Conservation (phyloP, 2,329 filamentous ascomycete species). For the Fusarium decemcellulare region DNA sequence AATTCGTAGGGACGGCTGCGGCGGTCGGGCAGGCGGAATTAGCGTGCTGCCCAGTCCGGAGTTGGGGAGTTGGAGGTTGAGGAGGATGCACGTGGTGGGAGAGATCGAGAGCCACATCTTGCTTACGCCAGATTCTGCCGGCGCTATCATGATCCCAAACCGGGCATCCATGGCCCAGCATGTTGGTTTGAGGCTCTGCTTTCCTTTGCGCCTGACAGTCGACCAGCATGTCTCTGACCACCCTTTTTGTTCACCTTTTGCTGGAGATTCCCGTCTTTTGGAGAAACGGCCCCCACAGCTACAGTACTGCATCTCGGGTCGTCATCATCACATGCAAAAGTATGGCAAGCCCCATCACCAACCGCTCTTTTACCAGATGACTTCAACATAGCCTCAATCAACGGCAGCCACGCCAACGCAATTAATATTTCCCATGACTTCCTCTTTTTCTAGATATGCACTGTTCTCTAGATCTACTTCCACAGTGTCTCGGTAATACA, state of each 20-base stretch:
- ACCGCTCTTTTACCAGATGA: not conserved
- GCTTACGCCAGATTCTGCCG: slow-evolving; percentile 12
- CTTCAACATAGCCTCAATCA: not conserved
- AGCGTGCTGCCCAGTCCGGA: not conserved
- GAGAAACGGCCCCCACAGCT: slow-evolving; percentile 37
- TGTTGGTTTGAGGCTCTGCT: slow-evolving; percentile 21
- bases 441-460: slow-evolving; percentile 35
- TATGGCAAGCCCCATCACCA: not conserved
- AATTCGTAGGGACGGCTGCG: not conserved
- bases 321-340: slow-evolving; percentile 44
- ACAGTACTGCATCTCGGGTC: not conserved
- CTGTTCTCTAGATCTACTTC: slow-evolving; percentile 30
- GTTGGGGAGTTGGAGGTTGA: not conserved
- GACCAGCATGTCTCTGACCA: slow-evolving; percentile 4
- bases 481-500: slow-evolving; percentile 14
- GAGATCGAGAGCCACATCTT: no score
- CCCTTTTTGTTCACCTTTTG: not conserved
- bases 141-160: not conserved
- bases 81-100: not conserved
- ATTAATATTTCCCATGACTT: slow-evolving; percentile 10
- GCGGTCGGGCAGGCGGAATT: slow-evolving; percentile 40
- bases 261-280: slow-evolving; percentile 15
- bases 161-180: not conserved
- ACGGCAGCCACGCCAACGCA: no score
- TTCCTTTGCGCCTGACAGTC: slow-evolving; percentile 2